Base-by-base conservation (phyloP, 805 yeast species). In the Pichia nakasei region DNA sequence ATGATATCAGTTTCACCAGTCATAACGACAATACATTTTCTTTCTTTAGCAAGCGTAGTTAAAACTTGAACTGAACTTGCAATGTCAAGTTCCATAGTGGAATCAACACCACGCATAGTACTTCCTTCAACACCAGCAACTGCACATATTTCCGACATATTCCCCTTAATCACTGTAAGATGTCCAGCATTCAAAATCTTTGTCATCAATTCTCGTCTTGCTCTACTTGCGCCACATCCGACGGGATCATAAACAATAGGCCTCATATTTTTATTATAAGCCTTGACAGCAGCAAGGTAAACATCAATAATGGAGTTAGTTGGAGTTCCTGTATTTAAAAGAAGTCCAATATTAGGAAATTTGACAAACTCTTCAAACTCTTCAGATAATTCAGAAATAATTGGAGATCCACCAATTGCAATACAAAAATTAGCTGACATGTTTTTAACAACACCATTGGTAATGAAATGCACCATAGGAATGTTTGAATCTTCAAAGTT, bases 181-280 rank as follows among this genome's bases (percentile, higher is more conserved):
- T 70, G 73, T 37, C 86, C 87, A 12, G 68, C 59, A 32, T 78
- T 68, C 27, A 88, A 59, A 9, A 87, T 52, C 1, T 58, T 56
- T 22, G 66, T 58, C 41, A 79, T 73, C 17, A 78, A 66, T 3
- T 61, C 54, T 34, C 66, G 64, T 46, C 97, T 69, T 5, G 75
- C 71, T 4, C 55, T 45, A 0, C 95, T 72, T 0, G 96, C 96
- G 22, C 95, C 95, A 34, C 82, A 86, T 1, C 88, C 97, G n/a
- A 88, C 96, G 0, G 96, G 97, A 59, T 88, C 97, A 52, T 83
- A 80, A 0, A 88, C 76, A 27, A 88, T 72, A 4, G 85, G 89
- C 37, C 71, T 68, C 3, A 75, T 74, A 13, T 59, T 52, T 13
- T 55, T 57, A 55, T 82, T 82, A 58, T 88, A 86, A 0, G 72